Evolutionary conservation across 345 rosid genomes (phyloP), one percentile per base, ranked within the genome.

Genomic region (Fremontodendron californicum): DNA sequence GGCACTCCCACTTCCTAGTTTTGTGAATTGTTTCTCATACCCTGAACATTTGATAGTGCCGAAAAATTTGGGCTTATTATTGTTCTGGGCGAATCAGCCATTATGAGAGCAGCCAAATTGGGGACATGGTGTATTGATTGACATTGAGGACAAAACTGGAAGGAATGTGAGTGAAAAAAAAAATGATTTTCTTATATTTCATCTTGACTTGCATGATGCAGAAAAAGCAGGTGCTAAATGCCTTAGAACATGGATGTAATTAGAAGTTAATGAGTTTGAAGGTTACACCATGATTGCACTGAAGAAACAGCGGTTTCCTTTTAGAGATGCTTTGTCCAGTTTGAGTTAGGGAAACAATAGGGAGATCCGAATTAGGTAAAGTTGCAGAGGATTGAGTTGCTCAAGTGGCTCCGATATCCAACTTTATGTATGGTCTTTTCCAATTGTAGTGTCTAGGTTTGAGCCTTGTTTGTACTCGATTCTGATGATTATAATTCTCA

Each of bases 121-220:
- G 74, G 74, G 52, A 15, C 51, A 10, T 74, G 67, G 52, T 57
- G 64, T 57, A n/a, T 25, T 61, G 49, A 21, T 51, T 37, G 51
- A 61, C 65, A 60, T 60, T 29, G 65, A 61, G 13, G 65, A 16
- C 39, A 61, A 29, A 61, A 61, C 40, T 61, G 65, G 33, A 29
- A 61, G 40, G 65, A 61, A 29, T 61, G 65, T 61, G 39, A 61
- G n/a, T 61, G 39, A 5, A 61, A 61, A 29, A 5, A 61, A 61
- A 29, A 61, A 61, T 61, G 39, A 18, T 12, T 31, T 55, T 55
- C 61, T 55, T 55, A 21, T 55, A n/a, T 54, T n/a, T n/a, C 25
- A 6, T 54, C 6, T 54, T 8, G 60, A 8, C 46, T 2, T 48
- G 23, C 23, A 51, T 9, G 61, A 66, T 40, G 71, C 33, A 23